Base-by-base conservation (phyloP, 1,284 basidiomycete species). In the Leccinum pachyderme region DNA sequence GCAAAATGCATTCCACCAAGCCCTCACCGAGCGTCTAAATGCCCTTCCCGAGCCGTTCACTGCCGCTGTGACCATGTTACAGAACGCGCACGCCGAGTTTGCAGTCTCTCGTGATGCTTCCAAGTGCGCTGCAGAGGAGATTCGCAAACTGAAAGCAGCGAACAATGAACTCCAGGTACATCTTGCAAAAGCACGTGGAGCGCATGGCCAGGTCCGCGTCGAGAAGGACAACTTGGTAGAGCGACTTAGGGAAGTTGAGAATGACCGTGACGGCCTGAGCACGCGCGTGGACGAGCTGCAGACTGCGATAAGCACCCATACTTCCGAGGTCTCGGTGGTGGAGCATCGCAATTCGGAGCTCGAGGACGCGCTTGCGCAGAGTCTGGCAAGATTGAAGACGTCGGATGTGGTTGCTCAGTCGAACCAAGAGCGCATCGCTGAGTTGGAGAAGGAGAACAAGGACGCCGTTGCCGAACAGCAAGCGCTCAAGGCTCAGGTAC, bases 131-230 rank as follows among this genome's bases (percentile, higher is more conserved):
- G 69, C 83, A 35, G 86, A 90, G 15, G 89, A 91, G 51, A 75
- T 89, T 54, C 81, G 84, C 39, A 81, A 80, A 43, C 62, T 81
- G 32, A 72, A 72, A 56, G 52, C 62, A 27, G 61, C 75, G 11
- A 90, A 87, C 63, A 72, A 80, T 5, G 88, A 91, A 7, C 74
- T 83, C 48, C 87, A 90, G 63, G 74, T 84, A 25, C 84, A 90
- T 62, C 65, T 91, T 8, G 80, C 81, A 5, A 90, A 88, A 71
- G 87, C 89, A 44, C 84, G 89, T 48, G 81, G 82, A 18, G 82
- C 82, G 15, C 86, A 90, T 63, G 88, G 88, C 4, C 85, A 88
- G 65, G 79, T 87, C 9, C 83, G 87, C n/a, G 87, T 87, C 22
- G 89, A 92, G 75, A 91, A 91, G 72, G 89, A 91, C 53, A 74